Conservation (phyloP, 768 basidiomycete species). For the Hericium rajendrae region DNA sequence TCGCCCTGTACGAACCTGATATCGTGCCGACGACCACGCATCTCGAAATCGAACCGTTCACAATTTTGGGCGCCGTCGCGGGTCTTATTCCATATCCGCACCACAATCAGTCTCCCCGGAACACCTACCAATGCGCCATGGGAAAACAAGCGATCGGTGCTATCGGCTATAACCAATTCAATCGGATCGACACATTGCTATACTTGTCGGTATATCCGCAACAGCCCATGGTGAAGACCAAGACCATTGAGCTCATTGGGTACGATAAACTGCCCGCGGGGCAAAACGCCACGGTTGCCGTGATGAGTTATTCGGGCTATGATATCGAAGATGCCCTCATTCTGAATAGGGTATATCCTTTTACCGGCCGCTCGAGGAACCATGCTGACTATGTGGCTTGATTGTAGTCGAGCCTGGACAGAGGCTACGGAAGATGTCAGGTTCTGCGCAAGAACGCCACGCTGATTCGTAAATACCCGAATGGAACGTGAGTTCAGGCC, state of each 20-base stretch:
- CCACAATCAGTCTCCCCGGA: constrained; percentile 98
- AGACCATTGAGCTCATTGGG: constrained; percentile 93
- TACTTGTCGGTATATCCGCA: constrained; percentile 98
- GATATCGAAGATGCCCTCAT: constrained; percentile 99
- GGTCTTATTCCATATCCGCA: constrained; percentile 99
- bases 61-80: constrained; percentile 92
- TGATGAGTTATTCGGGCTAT: constrained; percentile 99
- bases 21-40: constrained; percentile 82
- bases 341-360: constrained; percentile 59
- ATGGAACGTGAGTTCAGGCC: constrained; percentile 72
- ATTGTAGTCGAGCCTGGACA: constrained; percentile 80
- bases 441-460: constrained; percentile 94
- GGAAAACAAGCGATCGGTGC: constrained; percentile 99
- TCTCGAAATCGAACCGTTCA: constrained; percentile 98
- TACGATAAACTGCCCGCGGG: constrained; percentile 97
- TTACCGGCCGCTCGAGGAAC: background rate
- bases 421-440: constrained; percentile 96
- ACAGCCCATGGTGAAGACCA: constrained; percentile 99
- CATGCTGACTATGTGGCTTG: background rate
- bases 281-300: constrained; percentile 96
- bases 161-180: constrained; percentile 96
- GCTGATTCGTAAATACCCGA: constrained; percentile 90
- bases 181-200: constrained; percentile 95
- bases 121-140: constrained; percentile 99
- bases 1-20: constrained; percentile 87